These are phyloP conservation scores for Phytophthora pini DNA, from an alignment of 352 stramenopile genomes.

Conservation along the genomic window DNA sequence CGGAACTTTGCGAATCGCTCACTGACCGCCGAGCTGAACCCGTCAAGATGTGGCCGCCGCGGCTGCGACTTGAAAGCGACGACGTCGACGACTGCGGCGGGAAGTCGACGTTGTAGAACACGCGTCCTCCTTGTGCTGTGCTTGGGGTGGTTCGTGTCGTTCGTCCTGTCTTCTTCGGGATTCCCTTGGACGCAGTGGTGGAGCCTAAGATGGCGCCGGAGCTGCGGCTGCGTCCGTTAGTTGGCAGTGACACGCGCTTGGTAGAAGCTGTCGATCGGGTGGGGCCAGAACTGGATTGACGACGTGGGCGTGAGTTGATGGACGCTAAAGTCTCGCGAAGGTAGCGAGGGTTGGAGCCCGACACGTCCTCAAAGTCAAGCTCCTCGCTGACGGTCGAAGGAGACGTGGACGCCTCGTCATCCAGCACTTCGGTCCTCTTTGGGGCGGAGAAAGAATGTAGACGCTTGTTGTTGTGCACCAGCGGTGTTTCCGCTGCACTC, in stretches of 20 bases:
- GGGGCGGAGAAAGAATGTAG: slow-evolving; percentile 56
- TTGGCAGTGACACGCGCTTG: slow-evolving; percentile 35
- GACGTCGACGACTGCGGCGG: slow-evolving; percentile 17
- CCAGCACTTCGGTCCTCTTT: slow-evolving; percentile 34
- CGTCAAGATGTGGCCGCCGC: slow-evolving; percentile 26
- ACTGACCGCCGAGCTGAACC: slow-evolving; percentile 27
- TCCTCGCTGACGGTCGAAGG: slow-evolving; percentile 50
- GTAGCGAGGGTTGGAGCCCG: slow-evolving; percentile 48
- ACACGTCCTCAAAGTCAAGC: slow-evolving; percentile 34
- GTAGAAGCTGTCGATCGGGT: slow-evolving; percentile 31
- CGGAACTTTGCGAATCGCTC: slow-evolving; percentile 21
- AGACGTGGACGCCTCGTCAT: slow-evolving; percentile 44
- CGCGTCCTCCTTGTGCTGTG: slow-evolving; percentile 23
- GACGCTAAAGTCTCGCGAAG: slow-evolving; percentile 59
- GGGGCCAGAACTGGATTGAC: slow-evolving; percentile 14
- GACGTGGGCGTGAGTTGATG: slow-evolving; percentile 55
- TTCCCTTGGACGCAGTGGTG: slow-evolving; percentile 19
- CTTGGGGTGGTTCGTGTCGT: slow-evolving; percentile 14
- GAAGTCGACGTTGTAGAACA: slow-evolving; percentile 44
- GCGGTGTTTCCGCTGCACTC: slow-evolving; percentile 9
- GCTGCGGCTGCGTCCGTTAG: slow-evolving; percentile 25
- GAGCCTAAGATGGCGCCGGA: slow-evolving; percentile 23
- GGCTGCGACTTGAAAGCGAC: slow-evolving; percentile 25
- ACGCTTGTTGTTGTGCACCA: slow-evolving; percentile 35
- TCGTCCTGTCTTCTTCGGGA: slow-evolving; percentile 24